These are phyloP conservation scores for Tetraselmis chui DNA, from an alignment of 139 green algal species.

Conservation along the genomic window DNA sequence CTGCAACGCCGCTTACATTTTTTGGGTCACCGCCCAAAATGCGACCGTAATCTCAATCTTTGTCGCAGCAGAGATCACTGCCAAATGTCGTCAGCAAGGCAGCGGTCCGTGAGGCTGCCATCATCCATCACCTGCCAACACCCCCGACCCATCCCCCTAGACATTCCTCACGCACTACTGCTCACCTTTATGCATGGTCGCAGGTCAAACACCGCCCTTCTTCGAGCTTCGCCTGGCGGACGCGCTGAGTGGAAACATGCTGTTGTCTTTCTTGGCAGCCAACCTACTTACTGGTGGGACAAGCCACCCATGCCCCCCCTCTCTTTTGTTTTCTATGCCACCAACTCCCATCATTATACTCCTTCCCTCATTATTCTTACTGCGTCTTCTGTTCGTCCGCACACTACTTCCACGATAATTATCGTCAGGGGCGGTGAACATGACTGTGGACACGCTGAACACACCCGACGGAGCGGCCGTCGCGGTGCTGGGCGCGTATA, in stretches of 20 bases:
- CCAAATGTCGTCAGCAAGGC: slow-evolving; percentile 2
- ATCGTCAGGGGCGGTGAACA: slow-evolving; percentile 33
- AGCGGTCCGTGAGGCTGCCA: slow-evolving; percentile 10
- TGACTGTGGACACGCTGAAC: slow-evolving; percentile 48
- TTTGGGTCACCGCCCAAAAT: slow-evolving; percentile 59
- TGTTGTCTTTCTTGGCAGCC: slow-evolving; percentile 64
- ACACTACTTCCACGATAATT: too few species aligned
- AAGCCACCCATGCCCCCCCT: slow-evolving; percentile 16
- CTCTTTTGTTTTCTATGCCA: background rate
- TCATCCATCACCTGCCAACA: slow-evolving; percentile 6
- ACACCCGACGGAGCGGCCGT: slow-evolving; percentile 16
- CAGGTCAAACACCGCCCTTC: background rate
- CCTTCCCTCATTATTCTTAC: too few species aligned
- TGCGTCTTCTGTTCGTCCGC: too few species aligned
- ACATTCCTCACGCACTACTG: too few species aligned
- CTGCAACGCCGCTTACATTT: slow-evolving; percentile 74
- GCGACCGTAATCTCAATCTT: background rate
- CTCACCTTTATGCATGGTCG: slow-evolving; percentile 3
- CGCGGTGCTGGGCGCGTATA: slow-evolving; percentile 17
- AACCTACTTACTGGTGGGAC: slow-evolving; percentile 71
- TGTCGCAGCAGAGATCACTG: background rate
- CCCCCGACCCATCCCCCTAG: too few species aligned
- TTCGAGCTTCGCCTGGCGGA: slow-evolving; percentile 14
- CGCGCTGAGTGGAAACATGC: slow-evolving; percentile 38
- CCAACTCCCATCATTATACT: too few species aligned